Evolutionary conservation across 768 basidiomycete species (phyloP).

Genomic region (Trichaptum fuscoviolaceum): DNA sequence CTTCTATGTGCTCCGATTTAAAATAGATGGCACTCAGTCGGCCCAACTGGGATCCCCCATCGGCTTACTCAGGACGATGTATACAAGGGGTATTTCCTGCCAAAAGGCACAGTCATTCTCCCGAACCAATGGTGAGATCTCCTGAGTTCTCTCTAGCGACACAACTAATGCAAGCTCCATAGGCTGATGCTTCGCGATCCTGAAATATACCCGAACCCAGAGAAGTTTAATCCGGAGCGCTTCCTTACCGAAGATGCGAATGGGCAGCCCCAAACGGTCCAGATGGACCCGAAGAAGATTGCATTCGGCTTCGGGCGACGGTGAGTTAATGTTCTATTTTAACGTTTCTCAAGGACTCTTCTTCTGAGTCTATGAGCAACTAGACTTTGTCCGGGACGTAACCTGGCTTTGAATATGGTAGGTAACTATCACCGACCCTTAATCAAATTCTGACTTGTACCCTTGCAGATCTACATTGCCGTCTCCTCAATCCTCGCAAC

Average conservation of each 20-base stretch:
- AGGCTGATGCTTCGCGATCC: slow-evolving; percentile 37
- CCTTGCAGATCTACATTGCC: slow-evolving; percentile 22
- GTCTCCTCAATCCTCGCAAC: slow-evolving; percentile 25
- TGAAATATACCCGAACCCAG: slow-evolving; percentile 32
- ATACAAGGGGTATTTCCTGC: slow-evolving; percentile 27
- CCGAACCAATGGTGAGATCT: neutral
- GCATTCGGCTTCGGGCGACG: slow-evolving; percentile 23
- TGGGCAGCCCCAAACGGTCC: slow-evolving; percentile 15
- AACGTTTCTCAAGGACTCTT: neutral
- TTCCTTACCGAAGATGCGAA: slow-evolving; percentile 24
- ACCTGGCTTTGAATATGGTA: neutral
- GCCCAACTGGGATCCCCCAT: slow-evolving; percentile 17
- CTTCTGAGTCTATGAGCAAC: neutral
- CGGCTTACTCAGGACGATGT: neutral
- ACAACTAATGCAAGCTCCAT: too few species aligned
- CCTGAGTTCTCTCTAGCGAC: too few species aligned
- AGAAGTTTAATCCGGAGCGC: slow-evolving; percentile 36
- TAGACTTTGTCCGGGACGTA: slow-evolving; percentile 16
- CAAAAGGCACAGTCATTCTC: slow-evolving; percentile 17
- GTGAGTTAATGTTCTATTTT: slow-evolving; percentile 8
- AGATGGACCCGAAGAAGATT: slow-evolving; percentile 8
- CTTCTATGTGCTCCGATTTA: neutral
- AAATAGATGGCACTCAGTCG: neutral
- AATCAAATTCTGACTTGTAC: slow-evolving; percentile 23
- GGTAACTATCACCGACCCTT: too few species aligned